These are phyloP conservation scores for Megacollybia platyphylla DNA, from an alignment of 1,284 basidiomycete genomes.

Conservation along the genomic window DNA sequence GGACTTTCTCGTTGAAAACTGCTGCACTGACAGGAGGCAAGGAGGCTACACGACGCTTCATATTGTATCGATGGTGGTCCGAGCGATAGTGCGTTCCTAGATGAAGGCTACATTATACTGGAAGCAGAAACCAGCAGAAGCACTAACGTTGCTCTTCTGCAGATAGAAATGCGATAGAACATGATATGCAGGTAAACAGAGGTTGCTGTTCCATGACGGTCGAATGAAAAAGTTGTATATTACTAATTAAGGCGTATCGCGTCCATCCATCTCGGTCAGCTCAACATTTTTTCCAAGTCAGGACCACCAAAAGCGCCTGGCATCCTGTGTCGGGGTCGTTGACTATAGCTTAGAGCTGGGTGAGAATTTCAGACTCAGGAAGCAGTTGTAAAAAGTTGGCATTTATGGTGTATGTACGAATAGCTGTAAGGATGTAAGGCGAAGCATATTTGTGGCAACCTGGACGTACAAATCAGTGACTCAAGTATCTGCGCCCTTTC, in stretches of 20 bases:
- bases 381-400: slow-evolving; percentile 28
- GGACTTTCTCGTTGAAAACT: slow-evolving; percentile 87
- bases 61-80: slow-evolving; percentile 96
- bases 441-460: no score
- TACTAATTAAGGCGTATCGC: slow-evolving; percentile 10
- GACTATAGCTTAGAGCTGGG: slow-evolving; percentile 13
- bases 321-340: slow-evolving; percentile 12
- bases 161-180: slow-evolving; percentile 78
- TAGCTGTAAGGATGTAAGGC: no score
- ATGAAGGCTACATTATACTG: slow-evolving; percentile 1
- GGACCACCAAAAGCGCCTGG: slow-evolving; percentile 40
- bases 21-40: slow-evolving; percentile 76
- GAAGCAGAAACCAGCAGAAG: neutral
- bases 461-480: slow-evolving; percentile 1
- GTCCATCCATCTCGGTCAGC: slow-evolving; percentile 56
- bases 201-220: slow-evolving; percentile 8
- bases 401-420: neutral
- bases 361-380: slow-evolving; percentile 16
- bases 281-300: slow-evolving; percentile 31
- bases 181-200: slow-evolving; percentile 86
- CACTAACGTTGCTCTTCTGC: slow-evolving; percentile 76
- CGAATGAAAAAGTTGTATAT: neutral
- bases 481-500: slow-evolving; percentile 4
- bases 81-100: slow-evolving; percentile 82
- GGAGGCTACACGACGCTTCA: slow-evolving; percentile 91